Percentiles rank a stretch among this genome's conserved stretches.
These are phyloP conservation scores for Daldinia vernicosa DNA, from an alignment of 495 filamentous ascomycete genomes.

Conservation along the genomic window DNA sequence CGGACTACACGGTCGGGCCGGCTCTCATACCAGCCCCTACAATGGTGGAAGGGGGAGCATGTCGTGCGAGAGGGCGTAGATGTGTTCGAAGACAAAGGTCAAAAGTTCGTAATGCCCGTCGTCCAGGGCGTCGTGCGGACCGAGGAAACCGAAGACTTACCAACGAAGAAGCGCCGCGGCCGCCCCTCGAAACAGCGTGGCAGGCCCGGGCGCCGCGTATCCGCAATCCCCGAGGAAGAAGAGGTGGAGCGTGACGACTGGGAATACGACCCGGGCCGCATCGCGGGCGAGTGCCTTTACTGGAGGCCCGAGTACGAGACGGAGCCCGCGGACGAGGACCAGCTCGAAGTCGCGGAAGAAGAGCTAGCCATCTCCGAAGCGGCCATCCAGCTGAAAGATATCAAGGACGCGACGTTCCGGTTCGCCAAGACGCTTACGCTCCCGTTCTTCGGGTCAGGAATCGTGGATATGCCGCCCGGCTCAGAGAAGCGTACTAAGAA, in stretches of 20 bases:
- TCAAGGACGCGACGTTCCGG: slow-evolving; percentile 77
- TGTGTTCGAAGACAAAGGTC: slow-evolving; percentile 49
- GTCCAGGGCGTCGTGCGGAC: slow-evolving; percentile 80
- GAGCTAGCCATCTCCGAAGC: slow-evolving; percentile 78
- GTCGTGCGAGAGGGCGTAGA: slow-evolving; percentile 70
- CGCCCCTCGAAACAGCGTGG: slow-evolving; percentile 40
- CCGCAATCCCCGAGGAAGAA: slow-evolving; percentile 24
- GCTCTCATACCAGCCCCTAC: slow-evolving; percentile 74
- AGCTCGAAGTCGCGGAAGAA: slow-evolving; percentile 63
- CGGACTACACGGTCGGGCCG: slow-evolving; percentile 63
- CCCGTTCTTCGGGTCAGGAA: slow-evolving; percentile 85
- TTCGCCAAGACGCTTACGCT: slow-evolving; percentile 87
- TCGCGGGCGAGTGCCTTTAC: slow-evolving; percentile 55
- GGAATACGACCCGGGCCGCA: slow-evolving; percentile 57
- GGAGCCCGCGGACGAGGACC: slow-evolving; percentile 52
- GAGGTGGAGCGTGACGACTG: slow-evolving; percentile 62
- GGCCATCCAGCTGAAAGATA: slow-evolving; percentile 77
- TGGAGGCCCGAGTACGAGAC: slow-evolving; percentile 60
- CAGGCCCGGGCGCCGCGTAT: slow-evolving; percentile 18
- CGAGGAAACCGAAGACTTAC: slow-evolving; percentile 58
- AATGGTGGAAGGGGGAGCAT: slow-evolving; percentile 86
- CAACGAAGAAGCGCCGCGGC: slow-evolving; percentile 36
- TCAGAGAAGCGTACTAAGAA: slow-evolving; percentile 89
- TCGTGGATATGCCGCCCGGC: slow-evolving; percentile 85
- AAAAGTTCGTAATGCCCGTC: slow-evolving; percentile 65